Evolutionary conservation across 768 basidiomycete genomes (phyloP).

Genomic region (Suillus fuscotomentosus): DNA sequence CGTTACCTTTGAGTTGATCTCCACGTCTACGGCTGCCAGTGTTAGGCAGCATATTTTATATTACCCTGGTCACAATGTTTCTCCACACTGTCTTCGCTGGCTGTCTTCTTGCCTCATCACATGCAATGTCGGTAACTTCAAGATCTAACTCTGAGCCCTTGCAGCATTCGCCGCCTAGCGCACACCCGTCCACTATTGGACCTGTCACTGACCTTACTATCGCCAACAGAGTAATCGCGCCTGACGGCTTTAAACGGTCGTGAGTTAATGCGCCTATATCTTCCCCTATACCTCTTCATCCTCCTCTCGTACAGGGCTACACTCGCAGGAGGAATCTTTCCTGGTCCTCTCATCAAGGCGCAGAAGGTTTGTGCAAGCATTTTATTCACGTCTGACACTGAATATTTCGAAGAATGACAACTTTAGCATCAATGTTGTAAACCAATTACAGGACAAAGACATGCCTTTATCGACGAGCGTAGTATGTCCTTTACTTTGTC

Average conservation of each 20-base stretch:
- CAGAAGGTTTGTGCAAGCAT: slow-evolving; percentile 32
- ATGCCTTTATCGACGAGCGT: slow-evolving; percentile 37
- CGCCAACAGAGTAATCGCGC: slow-evolving; percentile 42
- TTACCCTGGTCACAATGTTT: background rate
- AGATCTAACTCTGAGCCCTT: slow-evolving; percentile 3
- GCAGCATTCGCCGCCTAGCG: slow-evolving; percentile 3
- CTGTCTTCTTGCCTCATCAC: slow-evolving; percentile 4
- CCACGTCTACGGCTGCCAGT: too few species aligned
- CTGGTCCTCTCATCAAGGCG: slow-evolving; percentile 46
- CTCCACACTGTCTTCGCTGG: background rate
- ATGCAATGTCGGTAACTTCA: slow-evolving; percentile 18
- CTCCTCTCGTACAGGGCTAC: slow-evolving; percentile 30
- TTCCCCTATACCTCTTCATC: background rate
- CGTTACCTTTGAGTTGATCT: background rate
- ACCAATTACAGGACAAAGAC: slow-evolving; percentile 28
- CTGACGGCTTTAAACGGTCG: slow-evolving; percentile 48
- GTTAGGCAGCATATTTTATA: background rate
- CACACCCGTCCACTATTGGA: slow-evolving; percentile 15
- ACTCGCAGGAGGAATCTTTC: slow-evolving; percentile 45
- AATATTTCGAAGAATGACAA: slow-evolving; percentile 23
- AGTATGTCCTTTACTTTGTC: slow-evolving; percentile 21
- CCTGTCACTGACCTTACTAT: slow-evolving; percentile 36
- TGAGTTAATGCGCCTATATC: slow-evolving; percentile 16
- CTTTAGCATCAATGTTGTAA: slow-evolving; percentile 38
- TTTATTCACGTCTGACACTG: background rate